Evolutionary conservation across 2,329 filamentous ascomycete species (phyloP), one percentile per base, ranked within the genome.

Genomic region (Zymoseptoria ardabiliae): DNA sequence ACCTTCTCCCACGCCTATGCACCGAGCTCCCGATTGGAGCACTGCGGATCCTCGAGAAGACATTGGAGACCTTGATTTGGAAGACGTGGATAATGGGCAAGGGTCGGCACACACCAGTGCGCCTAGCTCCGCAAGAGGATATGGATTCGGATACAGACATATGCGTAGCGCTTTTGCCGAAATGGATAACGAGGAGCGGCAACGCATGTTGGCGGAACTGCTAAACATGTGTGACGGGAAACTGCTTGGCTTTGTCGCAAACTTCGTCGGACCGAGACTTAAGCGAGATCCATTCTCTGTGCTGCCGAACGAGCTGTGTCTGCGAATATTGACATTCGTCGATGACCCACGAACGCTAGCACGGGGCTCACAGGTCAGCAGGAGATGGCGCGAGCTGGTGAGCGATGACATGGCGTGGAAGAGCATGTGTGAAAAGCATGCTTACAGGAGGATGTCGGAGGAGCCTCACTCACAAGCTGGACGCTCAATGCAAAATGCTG

Each of bases 401-500:
- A 93, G 89, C 71, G 94, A 99, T 73, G 94, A 99, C 74, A 92
- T 97, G 76, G 96, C 94, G 0, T 99, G 94, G 94, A 97, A 96
- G 78, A 91, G 94, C 62, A 82, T 99, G 20, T 97, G 93, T 73
- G 91, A 95, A 65, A 97, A 96, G 76, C 93, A 96, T 73, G 91
- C 94, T 62, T 99, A 96, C 74, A 85, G 83, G 54, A 75, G 80
- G 55, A 72, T 82, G 55, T 80, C 81, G 75, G 74, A 80, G 63
- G 76, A 78, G 57, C 57, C 61, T 25, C 64, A 61, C 9, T 55
- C 62, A 2, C 63, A 66, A 22, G 55, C 61, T 10, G 58, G 63
- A 21, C 58, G 66, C 45, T 62, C 64, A 3, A 66, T 65, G 50
- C 66, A 62, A 11, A 58, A 54, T 25, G 56, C 65, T 25, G 58